Conservation (phyloP, 192 early-diverging fungal species). For the Linnemannia elongata region DNA sequence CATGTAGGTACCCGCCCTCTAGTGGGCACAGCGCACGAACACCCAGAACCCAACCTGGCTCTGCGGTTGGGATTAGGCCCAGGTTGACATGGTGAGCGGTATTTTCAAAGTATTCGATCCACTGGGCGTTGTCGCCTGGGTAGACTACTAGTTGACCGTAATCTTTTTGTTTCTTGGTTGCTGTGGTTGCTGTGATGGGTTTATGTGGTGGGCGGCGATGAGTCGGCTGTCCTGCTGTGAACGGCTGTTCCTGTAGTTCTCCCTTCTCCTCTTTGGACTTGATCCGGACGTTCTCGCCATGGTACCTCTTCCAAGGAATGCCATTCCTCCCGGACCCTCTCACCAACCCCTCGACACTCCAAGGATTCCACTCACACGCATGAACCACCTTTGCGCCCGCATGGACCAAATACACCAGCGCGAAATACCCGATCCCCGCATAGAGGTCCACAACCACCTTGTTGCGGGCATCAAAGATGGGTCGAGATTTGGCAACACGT, state of each 20-base stretch:
- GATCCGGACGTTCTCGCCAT: neutral
- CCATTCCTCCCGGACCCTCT: conserved; percentile 46
- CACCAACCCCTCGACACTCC: conserved; percentile 56
- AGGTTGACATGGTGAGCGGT: conserved; percentile 58
- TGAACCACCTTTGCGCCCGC: conserved; percentile 55
- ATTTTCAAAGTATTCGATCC: conserved; percentile 47
- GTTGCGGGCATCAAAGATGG: conserved; percentile 37
- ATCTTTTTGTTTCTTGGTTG: conserved; percentile 10
- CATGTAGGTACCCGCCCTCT: conserved; percentile 54
- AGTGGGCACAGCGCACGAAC: conserved; percentile 40
- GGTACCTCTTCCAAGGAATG: conserved; percentile 28
- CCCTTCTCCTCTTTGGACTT: neutral
- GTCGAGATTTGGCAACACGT: conserved; percentile 49
- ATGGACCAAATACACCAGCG: conserved; percentile 53
- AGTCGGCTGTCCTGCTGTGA: neutral
- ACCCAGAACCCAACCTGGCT: conserved; percentile 55
- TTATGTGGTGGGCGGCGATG: neutral
- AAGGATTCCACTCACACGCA: conserved; percentile 62
- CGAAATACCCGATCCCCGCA: conserved; percentile 60
- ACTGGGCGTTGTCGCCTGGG: conserved; percentile 56
- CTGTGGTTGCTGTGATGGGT: neutral
- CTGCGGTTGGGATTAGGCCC: conserved; percentile 56
- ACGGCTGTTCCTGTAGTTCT: neutral
- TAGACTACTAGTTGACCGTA: conserved; percentile 45
- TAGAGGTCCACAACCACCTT: conserved; percentile 58